Evolutionary conservation across 2,329 filamentous ascomycete genomes (phyloP).

Genomic region (Colletotrichum nymphaeae): DNA sequence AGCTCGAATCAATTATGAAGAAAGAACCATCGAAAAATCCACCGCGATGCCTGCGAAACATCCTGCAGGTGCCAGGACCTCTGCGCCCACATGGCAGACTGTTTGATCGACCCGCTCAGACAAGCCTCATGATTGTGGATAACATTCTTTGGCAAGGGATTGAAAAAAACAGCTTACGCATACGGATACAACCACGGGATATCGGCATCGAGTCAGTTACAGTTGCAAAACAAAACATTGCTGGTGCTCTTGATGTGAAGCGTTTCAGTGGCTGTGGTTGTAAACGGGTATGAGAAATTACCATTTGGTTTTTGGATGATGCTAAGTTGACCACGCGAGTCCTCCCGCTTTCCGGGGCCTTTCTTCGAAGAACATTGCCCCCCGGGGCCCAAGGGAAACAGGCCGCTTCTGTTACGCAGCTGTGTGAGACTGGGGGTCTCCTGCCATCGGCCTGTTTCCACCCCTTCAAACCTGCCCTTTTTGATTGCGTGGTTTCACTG

Average conservation of each 20-base stretch:
- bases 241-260: no score
- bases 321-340: neutral
- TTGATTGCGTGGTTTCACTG: neutral
- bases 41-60: conserved; percentile 47
- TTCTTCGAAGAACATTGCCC: neutral
- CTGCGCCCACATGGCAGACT: neutral
- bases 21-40: conserved; percentile 35
- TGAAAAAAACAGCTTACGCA: no score
- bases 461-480: neutral
- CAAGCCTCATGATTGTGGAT: neutral
- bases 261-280: neutral
- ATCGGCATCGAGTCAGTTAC: neutral
- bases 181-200: neutral
- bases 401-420: neutral
- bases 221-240: neutral
- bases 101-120: neutral
- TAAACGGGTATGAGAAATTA: neutral
- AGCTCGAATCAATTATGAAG: no score
- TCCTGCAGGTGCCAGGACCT: neutral
- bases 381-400: neutral
- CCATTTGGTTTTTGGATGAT: neutral
- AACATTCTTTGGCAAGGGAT: neutral
- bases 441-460: neutral
- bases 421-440: neutral
- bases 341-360: neutral